phyloP scores from a whole-genome alignment of 1,284 basidiomycete genomes.

The Rhodotorula mucilaginosa region DNA sequence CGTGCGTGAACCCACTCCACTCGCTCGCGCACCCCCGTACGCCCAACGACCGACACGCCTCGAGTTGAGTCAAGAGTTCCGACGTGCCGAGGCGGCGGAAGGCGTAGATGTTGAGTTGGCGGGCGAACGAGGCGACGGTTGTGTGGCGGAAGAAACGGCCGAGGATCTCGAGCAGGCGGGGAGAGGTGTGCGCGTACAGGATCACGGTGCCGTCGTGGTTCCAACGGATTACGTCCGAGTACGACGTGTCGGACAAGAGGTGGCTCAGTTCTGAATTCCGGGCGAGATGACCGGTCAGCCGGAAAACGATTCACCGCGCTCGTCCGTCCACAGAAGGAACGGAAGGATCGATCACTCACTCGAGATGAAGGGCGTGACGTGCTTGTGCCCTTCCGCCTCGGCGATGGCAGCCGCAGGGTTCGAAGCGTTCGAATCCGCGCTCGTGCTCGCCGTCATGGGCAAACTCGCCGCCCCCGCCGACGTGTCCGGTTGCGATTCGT shows the following conservation, averaged over 20 bases:
- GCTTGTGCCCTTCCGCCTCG: neutral
- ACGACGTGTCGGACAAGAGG: constrained; percentile 14
- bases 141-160: constrained; percentile 28
- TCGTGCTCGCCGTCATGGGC: neutral
- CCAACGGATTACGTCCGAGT: constrained; percentile 22
- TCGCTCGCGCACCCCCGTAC: constrained; percentile 6
- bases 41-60: neutral
- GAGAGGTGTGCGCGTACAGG: constrained; percentile 25
- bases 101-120: constrained; percentile 20
- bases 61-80: constrained; percentile 7
- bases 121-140: constrained; percentile 6
- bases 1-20: constrained; percentile 24
- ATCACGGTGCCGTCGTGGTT: constrained; percentile 10
- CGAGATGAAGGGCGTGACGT: constrained; percentile 3
- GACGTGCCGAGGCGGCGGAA: constrained; percentile 7
- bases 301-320: no score
- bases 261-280: constrained; percentile 19
- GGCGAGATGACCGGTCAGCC: neutral
- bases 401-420: no score
- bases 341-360: constrained; percentile 4
- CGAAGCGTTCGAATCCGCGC: neutral
- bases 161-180: constrained; percentile 16
- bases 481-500: no score
- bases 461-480: neutral
- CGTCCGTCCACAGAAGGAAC: no score